phyloP scores from a whole-genome alignment of 805 yeast species.

The Torulaspora franciscae region DNA sequence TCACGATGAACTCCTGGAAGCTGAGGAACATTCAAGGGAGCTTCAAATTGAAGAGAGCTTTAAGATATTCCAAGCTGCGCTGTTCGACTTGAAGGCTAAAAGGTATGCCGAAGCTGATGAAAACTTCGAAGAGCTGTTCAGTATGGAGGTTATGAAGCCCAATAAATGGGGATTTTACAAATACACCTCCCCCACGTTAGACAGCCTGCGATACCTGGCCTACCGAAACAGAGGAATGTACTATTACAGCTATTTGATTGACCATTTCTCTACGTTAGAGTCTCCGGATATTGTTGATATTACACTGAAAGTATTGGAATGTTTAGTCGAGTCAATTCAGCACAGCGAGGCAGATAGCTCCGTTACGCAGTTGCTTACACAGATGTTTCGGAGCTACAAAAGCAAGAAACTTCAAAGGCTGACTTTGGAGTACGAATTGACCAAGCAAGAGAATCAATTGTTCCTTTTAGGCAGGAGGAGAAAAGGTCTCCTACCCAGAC shows the following conservation, averaged over 20 bases:
- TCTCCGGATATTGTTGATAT: constrained; percentile 40
- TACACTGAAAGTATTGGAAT: constrained; percentile 48
- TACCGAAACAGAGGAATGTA: constrained; percentile 79
- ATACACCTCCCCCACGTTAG: constrained; percentile 58
- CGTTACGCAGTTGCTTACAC: constrained; percentile 46
- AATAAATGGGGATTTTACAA: constrained; percentile 38
- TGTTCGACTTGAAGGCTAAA: constrained; percentile 51
- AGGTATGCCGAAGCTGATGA: constrained; percentile 47
- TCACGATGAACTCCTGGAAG: constrained; percentile 62
- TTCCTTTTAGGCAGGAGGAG: constrained; percentile 20
- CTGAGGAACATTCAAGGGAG: constrained; percentile 88
- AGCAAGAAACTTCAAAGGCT: constrained; percentile 48
- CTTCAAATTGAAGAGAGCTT: constrained; percentile 84
- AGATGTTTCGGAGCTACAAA: constrained; percentile 48
- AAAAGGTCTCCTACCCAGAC: constrained; percentile 31
- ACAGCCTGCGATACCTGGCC: constrained; percentile 68
- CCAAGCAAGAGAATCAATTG: constrained; percentile 35
- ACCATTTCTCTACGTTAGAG: constrained; percentile 23
- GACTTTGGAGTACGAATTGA: constrained; percentile 54
- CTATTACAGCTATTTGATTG: constrained; percentile 41
- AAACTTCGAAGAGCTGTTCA: constrained; percentile 58
- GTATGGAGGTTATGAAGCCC: constrained; percentile 57
- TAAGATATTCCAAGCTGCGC: constrained; percentile 65
- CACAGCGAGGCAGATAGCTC: constrained; percentile 64
- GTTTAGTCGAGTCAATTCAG: constrained; percentile 57